Evolutionary conservation across 2,329 filamentous ascomycete genomes (phyloP).

Genomic region (Lasiodiplodia sp.): DNA sequence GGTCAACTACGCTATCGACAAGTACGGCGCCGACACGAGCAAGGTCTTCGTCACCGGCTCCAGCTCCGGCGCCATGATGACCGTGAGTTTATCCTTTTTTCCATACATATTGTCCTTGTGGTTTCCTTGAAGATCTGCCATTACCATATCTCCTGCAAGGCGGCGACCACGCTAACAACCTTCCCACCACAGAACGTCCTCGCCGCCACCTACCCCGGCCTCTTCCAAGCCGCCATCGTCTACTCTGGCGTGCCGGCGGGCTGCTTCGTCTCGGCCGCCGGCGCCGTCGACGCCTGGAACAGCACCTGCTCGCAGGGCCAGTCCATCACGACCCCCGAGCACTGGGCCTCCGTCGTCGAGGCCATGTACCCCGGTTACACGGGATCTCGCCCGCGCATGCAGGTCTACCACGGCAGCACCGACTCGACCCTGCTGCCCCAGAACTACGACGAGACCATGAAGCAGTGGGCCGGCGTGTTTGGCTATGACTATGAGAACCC

Average conservation of each 20-base stretch:
- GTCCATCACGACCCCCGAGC: slow-evolving; percentile 52
- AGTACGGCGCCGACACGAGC: slow-evolving; percentile 60
- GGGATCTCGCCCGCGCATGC: slow-evolving; percentile 59
- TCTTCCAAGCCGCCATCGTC: slow-evolving; percentile 59
- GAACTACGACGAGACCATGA: slow-evolving; percentile 63
- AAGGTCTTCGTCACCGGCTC: slow-evolving; percentile 64
- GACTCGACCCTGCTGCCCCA: slow-evolving; percentile 60
- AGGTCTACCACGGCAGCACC: slow-evolving; percentile 64
- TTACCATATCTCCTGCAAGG: not conserved
- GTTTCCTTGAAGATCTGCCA: no score
- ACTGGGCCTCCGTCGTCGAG: slow-evolving; percentile 58
- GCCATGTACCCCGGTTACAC: slow-evolving; percentile 60
- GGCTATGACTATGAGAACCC: slow-evolving; percentile 43
- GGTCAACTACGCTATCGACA: slow-evolving; percentile 62
- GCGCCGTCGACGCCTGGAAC: slow-evolving; percentile 59
- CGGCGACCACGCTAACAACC: not conserved
- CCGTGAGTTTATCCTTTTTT: slow-evolving; percentile 38
- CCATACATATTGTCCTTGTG: no score
- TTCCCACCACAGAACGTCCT: slow-evolving; percentile 51
- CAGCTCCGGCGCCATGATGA: slow-evolving; percentile 65
- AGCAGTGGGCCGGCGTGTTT: slow-evolving; percentile 45
- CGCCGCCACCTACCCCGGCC: slow-evolving; percentile 59
- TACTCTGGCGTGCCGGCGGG: slow-evolving; percentile 63
- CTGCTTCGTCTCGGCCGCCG: slow-evolving; percentile 58
- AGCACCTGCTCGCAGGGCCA: slow-evolving; percentile 59